Base-by-base conservation (phyloP, 1,139 yeast genomes). In the Protomyces macrosporus region DNA sequence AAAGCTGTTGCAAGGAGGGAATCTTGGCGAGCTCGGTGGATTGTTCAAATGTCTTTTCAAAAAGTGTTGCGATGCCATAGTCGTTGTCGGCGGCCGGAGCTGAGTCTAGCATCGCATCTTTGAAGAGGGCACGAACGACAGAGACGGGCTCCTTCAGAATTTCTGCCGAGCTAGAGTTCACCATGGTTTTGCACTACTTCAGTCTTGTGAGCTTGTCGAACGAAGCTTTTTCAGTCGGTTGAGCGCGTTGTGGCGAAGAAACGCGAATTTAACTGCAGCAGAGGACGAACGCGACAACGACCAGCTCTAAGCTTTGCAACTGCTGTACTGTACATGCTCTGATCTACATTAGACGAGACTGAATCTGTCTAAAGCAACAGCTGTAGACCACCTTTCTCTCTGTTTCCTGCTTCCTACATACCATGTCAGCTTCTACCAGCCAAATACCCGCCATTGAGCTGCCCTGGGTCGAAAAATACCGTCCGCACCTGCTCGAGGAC, bases 401-500 rank as follows among this genome's bases (percentile, higher is more conserved):
- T 2, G 23, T 2, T 23, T 1, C 42, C 42, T 39, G 14, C 6
- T 39, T 6, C 4, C 37, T 42, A 37, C 57, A 4, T n/a, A 30
- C 9, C 5, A 58, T 58, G 62, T 51, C 62, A 6, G 55, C 53
- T 6, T 58, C 62, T n/a, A 35, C 45, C 16, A 32, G 34, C 30
- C 52, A 58, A 23, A 34, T 51, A 52, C 62, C 62, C 9, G 62
- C 62, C 9, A 58, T 58, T 16, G 65, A 63, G 30, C 53, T 63
- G 48, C 65, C 65, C 6, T 63, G 65, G 65, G 98, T 93, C 16
- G 98, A 93, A 72, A 93, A 93, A 72, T 93, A 93, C 74, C 84
- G 98, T 67, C 98, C 98, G 0, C 80, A 82, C 57, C 75, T 78
- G 45, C 78, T 93, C 42, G 83, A 84, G 54, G 98, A 93, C 72